Conservation (phyloP, 805 yeast genomes). For the Pichia rugopelliculosa region DNA sequence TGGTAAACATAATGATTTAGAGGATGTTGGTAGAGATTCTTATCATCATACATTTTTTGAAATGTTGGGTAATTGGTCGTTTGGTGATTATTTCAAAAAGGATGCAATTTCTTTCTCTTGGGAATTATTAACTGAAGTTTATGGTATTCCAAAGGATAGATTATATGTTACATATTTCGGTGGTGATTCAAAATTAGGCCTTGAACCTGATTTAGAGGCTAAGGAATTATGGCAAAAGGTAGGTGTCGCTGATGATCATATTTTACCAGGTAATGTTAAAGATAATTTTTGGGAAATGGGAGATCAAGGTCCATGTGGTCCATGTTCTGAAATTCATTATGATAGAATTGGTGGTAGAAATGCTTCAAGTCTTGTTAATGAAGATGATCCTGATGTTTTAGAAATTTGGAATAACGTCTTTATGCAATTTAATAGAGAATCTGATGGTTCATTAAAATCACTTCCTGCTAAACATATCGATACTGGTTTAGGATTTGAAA, state of each 20-base stretch:
- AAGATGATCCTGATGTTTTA: constrained; percentile 96
- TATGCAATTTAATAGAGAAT: constrained; percentile 93
- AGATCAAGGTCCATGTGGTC: constrained; percentile 99
- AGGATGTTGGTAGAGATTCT: constrained; percentile 96
- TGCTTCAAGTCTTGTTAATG: constrained; percentile 82
- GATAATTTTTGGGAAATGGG: constrained; percentile 99
- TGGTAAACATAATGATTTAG: constrained; percentile 96
- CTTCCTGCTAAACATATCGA: constrained; percentile 95
- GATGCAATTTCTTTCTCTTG: constrained; percentile 88
- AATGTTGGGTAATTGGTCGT: constrained; percentile 99
- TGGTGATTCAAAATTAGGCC: constrained; percentile 76
- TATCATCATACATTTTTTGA: constrained; percentile 98
- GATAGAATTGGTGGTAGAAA: constrained; percentile 98
- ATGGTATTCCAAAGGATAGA: constrained; percentile 70
- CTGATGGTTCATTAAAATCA: constrained; percentile 69
- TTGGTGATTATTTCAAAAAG: constrained; percentile 96
- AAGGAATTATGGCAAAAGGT: constrained; percentile 75
- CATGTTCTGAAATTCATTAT: constrained; percentile 95
- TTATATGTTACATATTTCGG: constrained; percentile 95
- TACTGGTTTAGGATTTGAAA: constrained; percentile 98
- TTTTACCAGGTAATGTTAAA: constrained; percentile 79
- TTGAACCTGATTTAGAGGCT: constrained; percentile 93
- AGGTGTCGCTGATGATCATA: constrained; percentile 89
- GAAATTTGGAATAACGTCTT: constrained; percentile 98
- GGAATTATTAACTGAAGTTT: constrained; percentile 83